Evolutionary conservation across 2,329 filamentous ascomycete genomes (phyloP), one percentile per base, ranked within the genome.

Genomic region (Colletotrichum liaoningense): DNA sequence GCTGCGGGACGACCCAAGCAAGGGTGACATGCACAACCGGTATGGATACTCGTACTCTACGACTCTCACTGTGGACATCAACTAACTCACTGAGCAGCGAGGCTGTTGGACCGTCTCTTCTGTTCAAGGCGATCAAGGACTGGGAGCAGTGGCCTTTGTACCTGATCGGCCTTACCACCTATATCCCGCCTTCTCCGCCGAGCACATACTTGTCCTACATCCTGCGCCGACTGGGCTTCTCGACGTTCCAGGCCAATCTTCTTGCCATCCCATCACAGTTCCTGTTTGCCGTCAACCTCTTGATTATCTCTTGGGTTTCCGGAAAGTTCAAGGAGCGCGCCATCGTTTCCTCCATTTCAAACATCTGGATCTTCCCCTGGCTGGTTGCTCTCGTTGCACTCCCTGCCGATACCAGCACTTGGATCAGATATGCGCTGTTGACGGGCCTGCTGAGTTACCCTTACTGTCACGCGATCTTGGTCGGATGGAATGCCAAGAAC

Each of bases 111-210:
- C 84, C 82, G 14, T 83, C 78, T 59, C 80, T 78, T 52, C 84
- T 91, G 4, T 89, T 86, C 86, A 82, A 86, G 30, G 84, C 86
- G 1, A 74, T 90, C 30, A 85, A 84, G 22, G 91, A 92, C 75
- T 92, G 88, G 78, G 89, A 92, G 75, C 83, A 92, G 76, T 92
- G 88, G 89, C 89, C 87, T 2, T 78, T 88, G 24, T 90, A 89
- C 76, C 75, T 88, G 55, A 83, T 90, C 26, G 88, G 89, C 0
- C 79, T 91, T 4, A 90, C 80, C 63, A 77, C 78, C 0, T 86
- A 85, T 65, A 86, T 86, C 66, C 84, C 84, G 0, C 81, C 83
- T 0, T 74, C 82, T 0, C 83, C 86, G 2, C 83, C 85, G 11
- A 80, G 76, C 70, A 84, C 81, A 0, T 88, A 88, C 62, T 79